Conservation (phyloP, 352 stramenopile genomes). For the Pelagophyceae sp. region DNA sequence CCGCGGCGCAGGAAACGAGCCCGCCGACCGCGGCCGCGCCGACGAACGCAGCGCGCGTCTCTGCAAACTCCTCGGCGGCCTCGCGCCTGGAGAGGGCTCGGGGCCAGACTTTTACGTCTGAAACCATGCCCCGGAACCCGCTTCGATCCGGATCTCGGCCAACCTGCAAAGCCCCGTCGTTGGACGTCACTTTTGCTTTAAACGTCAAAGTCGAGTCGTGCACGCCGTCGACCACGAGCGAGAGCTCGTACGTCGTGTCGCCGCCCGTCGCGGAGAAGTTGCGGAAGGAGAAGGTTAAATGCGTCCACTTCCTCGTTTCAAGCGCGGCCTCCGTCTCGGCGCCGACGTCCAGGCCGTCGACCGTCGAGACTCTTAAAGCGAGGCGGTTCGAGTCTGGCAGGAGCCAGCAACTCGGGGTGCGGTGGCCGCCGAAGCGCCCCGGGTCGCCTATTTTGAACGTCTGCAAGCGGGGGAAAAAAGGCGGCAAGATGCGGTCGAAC, state of each 20-base stretch:
- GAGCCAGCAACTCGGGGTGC: conserved; percentile 68
- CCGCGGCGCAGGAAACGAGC: no score
- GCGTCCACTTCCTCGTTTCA: conserved; percentile 50
- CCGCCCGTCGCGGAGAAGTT: conserved; percentile 47
- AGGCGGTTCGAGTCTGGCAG: conserved; percentile 53
- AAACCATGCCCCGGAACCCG: conserved; percentile 55
- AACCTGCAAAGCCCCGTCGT: conserved; percentile 55
- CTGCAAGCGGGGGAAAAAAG: no score
- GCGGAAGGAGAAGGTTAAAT: conserved; percentile 57
- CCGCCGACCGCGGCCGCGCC: neutral
- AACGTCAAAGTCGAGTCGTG: conserved; percentile 2
- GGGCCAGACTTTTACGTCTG: conserved; percentile 47
- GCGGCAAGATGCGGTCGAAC: no score
- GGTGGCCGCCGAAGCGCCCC: conserved; percentile 37
- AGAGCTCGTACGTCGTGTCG: neutral
- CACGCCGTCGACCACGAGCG: neutral
- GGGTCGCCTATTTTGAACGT: no score
- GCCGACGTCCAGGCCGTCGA: conserved; percentile 47
- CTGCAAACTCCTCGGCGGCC: neutral
- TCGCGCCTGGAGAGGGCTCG: neutral
- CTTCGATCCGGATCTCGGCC: conserved; percentile 57
- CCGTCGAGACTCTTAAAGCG: conserved; percentile 59
- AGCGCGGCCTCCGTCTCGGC: conserved; percentile 25
- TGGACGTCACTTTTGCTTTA: conserved; percentile 39
- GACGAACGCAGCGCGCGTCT: neutral